Base-by-base conservation (phyloP, 345 rosid species). In the Populus davidiana region DNA sequence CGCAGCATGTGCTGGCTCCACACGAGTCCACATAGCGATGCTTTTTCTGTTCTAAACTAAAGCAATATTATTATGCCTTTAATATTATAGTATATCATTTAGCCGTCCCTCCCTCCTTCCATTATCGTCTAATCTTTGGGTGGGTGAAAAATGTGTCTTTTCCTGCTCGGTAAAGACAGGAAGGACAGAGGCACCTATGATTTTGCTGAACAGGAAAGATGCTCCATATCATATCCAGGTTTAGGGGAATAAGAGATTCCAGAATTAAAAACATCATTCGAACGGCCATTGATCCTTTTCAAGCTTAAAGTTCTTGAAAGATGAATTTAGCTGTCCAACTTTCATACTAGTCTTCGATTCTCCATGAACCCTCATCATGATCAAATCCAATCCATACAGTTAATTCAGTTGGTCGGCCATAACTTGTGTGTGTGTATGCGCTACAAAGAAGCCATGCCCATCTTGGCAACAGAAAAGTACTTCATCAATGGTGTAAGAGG, bases 1-100 rank as follows among this genome's bases (percentile, higher is more conserved):
- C 69, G 98, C 97, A 75, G 98, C 98, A 85, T 96, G 94, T 76
- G 96, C 88, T 14, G 98, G 97, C 90, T 96, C 98, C 86, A 96
- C 88, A 74, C 97, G 84, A 56, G 94, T 90, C 99, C 97, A 96
- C 96, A 93, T 92, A 79, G 98, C 88, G 97, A 96, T 94, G 94
- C 36, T 33, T 33, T 4, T 33, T 5, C 36, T 33, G 36, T 33
- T 3, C 36, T 33, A 33, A 33, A 33, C 36, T 33, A 33, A 33
- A 4, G 5, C 36, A 9, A 47, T 35, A n/a, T 21, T 36, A 17
- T 50, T 64, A 14, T 54, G 25, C 71, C 29, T 16, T 23, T 47
- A 18, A 49, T 77, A 25, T 21, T 67, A 18, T 25, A 35, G 65
- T 71, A 74, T 52, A 74, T 75, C 75, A 70, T 23, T n/a, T 23